Conservation (phyloP, 2,329 filamentous ascomycete genomes). For the Cryphonectria nitschkei region DNA sequence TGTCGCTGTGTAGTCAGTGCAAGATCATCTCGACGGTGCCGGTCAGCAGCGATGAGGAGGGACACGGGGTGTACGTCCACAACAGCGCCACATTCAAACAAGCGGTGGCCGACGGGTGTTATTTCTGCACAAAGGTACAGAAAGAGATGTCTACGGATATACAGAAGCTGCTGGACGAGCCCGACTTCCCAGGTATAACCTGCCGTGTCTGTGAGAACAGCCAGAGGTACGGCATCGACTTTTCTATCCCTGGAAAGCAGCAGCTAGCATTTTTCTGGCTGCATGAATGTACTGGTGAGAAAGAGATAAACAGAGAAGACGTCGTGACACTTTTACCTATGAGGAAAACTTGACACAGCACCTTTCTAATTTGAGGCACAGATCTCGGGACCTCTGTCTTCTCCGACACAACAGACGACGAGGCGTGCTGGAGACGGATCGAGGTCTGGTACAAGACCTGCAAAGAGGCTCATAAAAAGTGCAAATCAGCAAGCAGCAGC, state of each 20-base stretch:
- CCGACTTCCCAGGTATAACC: not conserved
- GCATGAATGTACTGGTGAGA: not conserved
- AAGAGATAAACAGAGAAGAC: not conserved
- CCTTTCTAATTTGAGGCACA: not conserved
- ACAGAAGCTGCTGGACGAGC: slow-evolving; percentile 1
- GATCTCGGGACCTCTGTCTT: not conserved
- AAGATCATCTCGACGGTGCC: slow-evolving; percentile 1
- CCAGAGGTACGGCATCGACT: slow-evolving; percentile 5
- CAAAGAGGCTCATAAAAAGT: not conserved
- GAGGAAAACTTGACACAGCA: not conserved
- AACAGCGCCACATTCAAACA: not conserved
- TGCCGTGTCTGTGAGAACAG: slow-evolving; percentile 5
- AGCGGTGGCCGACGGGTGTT: not conserved
- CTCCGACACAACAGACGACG: not conserved
- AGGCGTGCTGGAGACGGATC: slow-evolving; percentile 9
- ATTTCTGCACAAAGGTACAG: slow-evolving; percentile 11
- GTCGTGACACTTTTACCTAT: not conserved
- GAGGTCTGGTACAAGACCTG: slow-evolving; percentile 3
- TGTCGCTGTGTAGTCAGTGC: slow-evolving; percentile 9
- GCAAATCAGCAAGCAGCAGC: not conserved
- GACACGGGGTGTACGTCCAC: not conserved
- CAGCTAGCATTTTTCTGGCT: slow-evolving; percentile 8
- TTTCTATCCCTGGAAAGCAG: not conserved
- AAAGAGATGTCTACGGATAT: not conserved
- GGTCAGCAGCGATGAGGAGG: slow-evolving; percentile 5